phyloP scores from a whole-genome alignment of 805 yeast species.

The Spathaspora arborariae region DNA sequence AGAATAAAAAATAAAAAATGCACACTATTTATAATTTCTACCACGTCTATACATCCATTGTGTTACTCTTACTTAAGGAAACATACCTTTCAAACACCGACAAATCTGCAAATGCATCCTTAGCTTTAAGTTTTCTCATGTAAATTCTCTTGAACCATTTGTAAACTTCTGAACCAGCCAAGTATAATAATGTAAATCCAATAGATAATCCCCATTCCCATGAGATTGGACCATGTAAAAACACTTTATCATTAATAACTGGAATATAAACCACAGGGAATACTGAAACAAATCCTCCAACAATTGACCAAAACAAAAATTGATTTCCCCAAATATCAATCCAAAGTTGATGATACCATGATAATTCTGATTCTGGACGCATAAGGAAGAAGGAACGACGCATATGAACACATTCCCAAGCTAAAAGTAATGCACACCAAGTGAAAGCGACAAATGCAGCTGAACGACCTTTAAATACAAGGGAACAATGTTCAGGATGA shows the following conservation, averaged over 20 bases:
- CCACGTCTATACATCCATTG: slow-evolving; percentile 19
- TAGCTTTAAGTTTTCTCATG: slow-evolving; percentile 30
- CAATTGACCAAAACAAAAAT: slow-evolving; percentile 77
- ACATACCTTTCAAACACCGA: slow-evolving; percentile 51
- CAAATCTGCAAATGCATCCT: slow-evolving; percentile 1
- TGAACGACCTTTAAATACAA: slow-evolving; percentile 73
- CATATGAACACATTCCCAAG: slow-evolving; percentile 81
- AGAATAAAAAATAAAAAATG: no score
- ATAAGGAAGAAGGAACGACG: slow-evolving; percentile 66
- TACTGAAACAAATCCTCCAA: slow-evolving; percentile 63
- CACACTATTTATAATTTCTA: neutral
- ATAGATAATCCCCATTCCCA: slow-evolving; percentile 80
- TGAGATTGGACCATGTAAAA: slow-evolving; percentile 65
- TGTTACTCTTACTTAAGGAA: slow-evolving; percentile 52
- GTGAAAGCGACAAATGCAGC: slow-evolving; percentile 79
- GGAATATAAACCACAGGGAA: slow-evolving; percentile 87
- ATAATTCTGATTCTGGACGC: slow-evolving; percentile 57
- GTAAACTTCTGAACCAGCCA: slow-evolving; percentile 61
- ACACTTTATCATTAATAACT: slow-evolving; percentile 75
- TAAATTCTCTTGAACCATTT: slow-evolving; percentile 62
- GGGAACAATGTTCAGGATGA: slow-evolving; percentile 45
- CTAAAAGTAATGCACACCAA: slow-evolving; percentile 77
- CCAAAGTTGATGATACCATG: slow-evolving; percentile 57
- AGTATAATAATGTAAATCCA: slow-evolving; percentile 54
- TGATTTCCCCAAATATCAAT: slow-evolving; percentile 69